Evolutionary conservation across 179 eudicot genomes (phyloP), one percentile per base, ranked within the genome.

Genomic region (Silene vulgaris): DNA sequence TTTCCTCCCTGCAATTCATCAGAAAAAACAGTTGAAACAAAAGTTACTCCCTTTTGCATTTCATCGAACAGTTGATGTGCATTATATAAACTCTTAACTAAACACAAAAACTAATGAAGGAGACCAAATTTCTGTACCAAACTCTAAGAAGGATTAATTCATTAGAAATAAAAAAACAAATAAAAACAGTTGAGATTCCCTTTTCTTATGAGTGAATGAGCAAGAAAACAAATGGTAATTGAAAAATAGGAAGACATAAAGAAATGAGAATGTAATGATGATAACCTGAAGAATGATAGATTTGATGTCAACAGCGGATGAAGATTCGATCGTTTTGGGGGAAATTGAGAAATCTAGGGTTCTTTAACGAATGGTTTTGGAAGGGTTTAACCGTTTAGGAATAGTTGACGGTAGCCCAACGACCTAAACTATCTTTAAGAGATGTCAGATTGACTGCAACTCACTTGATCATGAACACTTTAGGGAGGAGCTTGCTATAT

Each of bases 1-100:
- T 14, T 0, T 20, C 11, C 8, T 69, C 60, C 78, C 81, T 79
- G 78, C 71, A 75, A 62, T 5, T 35, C 7, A 35, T 8, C 14
- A 70, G 32, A 69, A 4, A 20, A 64, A 13, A 29, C 69, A 17
- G 66, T n/a, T 32, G 5, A 32, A 32, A 29, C 74, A 71, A 20
- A 16, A 5, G 26, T 26, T 20, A 29, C 68, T 74, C 65, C 52
- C 29, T 28, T 69, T 12, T 57, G 6, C 82, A 79, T 74, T 79
- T 79, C 45, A 2, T 74, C 82, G 62, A 77, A 69, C 78, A 69
- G 8, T 50, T 50, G 45, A 21, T 52, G 66, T 28, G 70, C 78
- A 75, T 30, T 9, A 74, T 14, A 61, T 3, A 5, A 62, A 0
- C 32, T 5, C 40, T 14, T 19, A 75, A 61, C 5, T 3, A 69